Evolutionary conservation across 129 eudicot species (phyloP).

Genomic region (Lactuca sativa): DNA sequence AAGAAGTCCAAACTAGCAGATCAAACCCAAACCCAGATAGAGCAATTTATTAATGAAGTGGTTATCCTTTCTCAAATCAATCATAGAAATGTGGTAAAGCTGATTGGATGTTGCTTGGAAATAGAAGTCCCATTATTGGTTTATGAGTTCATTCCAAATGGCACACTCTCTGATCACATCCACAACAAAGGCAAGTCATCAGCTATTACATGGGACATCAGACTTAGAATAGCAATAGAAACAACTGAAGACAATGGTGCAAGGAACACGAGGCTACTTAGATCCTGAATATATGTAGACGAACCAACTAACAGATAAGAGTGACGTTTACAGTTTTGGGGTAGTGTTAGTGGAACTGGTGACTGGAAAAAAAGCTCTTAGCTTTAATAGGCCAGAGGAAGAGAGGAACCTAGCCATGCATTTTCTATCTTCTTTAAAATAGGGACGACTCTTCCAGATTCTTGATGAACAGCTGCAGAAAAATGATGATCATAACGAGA

Average conservation of each 20-base stretch:
- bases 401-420: slow-evolving; percentile 25
- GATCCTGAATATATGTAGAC: slow-evolving; percentile 45
- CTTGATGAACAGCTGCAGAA: slow-evolving; percentile 20
- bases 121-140: background rate
- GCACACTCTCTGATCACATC: background rate
- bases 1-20: slow-evolving; percentile 48
- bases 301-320: slow-evolving; percentile 30
- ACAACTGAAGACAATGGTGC: slow-evolving; percentile 33
- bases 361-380: slow-evolving; percentile 25
- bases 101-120: background rate
- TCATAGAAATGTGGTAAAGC: slow-evolving; percentile 21
- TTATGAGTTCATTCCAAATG: background rate
- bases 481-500: slow-evolving; percentile 13
- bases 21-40: slow-evolving; percentile 43
- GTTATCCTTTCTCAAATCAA: slow-evolving; percentile 17
- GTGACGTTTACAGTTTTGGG: slow-evolving; percentile 47
- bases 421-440: slow-evolving; percentile 21
- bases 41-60: slow-evolving; percentile 63
- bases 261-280: slow-evolving; percentile 40
- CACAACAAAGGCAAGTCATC: background rate
- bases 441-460: slow-evolving; percentile 12
- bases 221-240: background rate
- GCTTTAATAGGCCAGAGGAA: slow-evolving; percentile 24
- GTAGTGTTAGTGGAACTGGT: slow-evolving; percentile 24
- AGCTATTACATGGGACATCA: background rate